Base-by-base conservation (phyloP, 2,329 filamentous ascomycete species). In the Magnaporthiopsis incrustans region DNA sequence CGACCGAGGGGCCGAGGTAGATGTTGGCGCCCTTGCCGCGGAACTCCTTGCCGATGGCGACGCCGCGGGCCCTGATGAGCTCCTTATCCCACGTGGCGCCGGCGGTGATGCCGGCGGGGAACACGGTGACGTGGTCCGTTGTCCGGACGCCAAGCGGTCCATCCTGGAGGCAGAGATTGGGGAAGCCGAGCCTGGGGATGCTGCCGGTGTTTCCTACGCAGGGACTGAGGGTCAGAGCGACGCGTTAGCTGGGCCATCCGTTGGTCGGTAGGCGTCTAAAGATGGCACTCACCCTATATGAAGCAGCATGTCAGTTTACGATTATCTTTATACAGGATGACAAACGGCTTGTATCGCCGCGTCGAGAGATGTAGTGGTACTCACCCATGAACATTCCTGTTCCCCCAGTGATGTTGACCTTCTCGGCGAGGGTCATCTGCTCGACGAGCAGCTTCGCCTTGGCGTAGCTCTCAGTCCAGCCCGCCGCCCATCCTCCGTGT, bases 191-290 rank as follows among this genome's bases (percentile, higher is more conserved):
- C 8, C 90, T 83, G 22, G 78, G 73, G 1, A 87, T 89, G 65
- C 88, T 90, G 14, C 90, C 89, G 0, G 89, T 89, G 70, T 94
- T 92, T 56, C 90, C 91, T 27, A 89, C 87, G 68, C 91, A 95
- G 33, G 81, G 86, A 18, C 44, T 53, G 18, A 53, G 22, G 18
- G n/a, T n/a, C 22, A 8, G 7, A n/a, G 35, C 84, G 84, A 67
- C 50, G 58, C 59, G 7, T 60, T 67, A 57, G 66, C 64, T 57
- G 11, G 64, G 44, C 44, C 25, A 53, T 66, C 14, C 63, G 61
- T 65, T 4, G 38, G 12, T 53, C 18, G n/a, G 59, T 60, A 2
- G 11, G 67, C 14, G 5, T 44, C 14, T 27, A 5, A 15, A 25
- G 27, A n/a, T n/a, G 2, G 60, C 26, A 69, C 69, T 60, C 65